Percentiles rank a stretch among this genome's conserved stretches.
Evolutionary conservation across 768 basidiomycete species (phyloP).

Genomic region (Kwoniella bestiolae): DNA sequence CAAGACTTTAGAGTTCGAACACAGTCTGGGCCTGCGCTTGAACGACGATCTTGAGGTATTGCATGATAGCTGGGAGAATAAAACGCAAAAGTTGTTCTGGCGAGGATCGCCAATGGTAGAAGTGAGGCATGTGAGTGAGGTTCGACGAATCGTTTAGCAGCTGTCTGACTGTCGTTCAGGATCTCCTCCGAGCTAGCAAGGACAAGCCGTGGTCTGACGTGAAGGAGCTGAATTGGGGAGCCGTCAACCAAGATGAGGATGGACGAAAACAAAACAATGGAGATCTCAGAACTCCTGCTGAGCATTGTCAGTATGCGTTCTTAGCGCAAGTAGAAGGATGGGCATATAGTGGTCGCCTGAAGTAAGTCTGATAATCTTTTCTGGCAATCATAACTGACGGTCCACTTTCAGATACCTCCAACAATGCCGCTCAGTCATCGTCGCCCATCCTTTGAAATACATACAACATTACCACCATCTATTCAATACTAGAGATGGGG

Average conservation of each 20-base stretch:
- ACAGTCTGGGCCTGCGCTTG: constrained; percentile 22
- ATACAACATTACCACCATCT: constrained; percentile 48
- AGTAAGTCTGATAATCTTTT: constrained; percentile 30
- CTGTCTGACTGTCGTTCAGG: constrained; percentile 11
- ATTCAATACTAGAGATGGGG: constrained; percentile 25
- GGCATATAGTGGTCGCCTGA: constrained; percentile 51
- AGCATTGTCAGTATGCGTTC: constrained; percentile 52
- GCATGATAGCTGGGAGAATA: constrained; percentile 29
- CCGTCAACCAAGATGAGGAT: constrained; percentile 36
- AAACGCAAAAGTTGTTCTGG: constrained; percentile 40
- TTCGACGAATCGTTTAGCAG: not conserved
- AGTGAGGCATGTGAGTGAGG: constrained; percentile 34
- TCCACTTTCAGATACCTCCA: constrained; percentile 34
- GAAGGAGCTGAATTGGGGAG: constrained; percentile 43
- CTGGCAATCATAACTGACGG: not conserved
- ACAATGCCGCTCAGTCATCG: constrained; percentile 40
- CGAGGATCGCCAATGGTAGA: constrained; percentile 44
- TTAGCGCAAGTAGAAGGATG: constrained; percentile 51
- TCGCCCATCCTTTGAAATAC: constrained; percentile 36
- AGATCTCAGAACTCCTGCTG: constrained; percentile 34
- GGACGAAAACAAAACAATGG: constrained; percentile 33
- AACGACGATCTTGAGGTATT: constrained; percentile 8
- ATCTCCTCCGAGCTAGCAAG: constrained; percentile 33
- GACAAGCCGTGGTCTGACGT: constrained; percentile 49
- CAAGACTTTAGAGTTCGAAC: constrained; percentile 29